Evolutionary conservation across 1,284 basidiomycete genomes (phyloP).

Genomic region (Jaminaea rosea): DNA sequence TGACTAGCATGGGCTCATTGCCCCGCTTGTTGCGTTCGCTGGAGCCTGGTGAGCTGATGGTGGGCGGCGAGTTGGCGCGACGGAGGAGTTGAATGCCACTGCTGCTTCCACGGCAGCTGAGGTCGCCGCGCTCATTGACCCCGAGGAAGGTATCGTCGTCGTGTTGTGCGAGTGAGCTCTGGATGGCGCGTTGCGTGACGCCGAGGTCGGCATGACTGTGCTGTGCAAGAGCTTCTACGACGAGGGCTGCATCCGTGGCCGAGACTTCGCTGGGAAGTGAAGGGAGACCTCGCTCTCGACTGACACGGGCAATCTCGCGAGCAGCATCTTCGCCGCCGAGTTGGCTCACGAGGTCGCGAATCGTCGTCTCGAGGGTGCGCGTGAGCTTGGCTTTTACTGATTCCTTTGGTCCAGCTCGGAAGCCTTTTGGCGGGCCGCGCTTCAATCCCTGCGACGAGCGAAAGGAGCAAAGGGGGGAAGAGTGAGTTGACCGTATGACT

Average conservation of each 20-base stretch:
- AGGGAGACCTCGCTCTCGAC: constrained; percentile 18
- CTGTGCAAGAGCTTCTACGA: neutral
- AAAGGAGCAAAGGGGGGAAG: too few relatives aligned
- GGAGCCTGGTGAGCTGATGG: neutral
- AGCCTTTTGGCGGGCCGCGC: constrained; percentile 37
- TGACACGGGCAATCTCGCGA: constrained; percentile 24
- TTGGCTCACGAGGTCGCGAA: constrained; percentile 29
- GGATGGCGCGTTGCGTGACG: constrained; percentile 10
- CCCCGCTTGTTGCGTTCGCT: neutral
- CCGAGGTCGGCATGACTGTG: constrained; percentile 7
- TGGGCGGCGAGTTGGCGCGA: constrained; percentile 18
- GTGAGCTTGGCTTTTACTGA: constrained; percentile 29
- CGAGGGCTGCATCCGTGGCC: constrained; percentile 20
- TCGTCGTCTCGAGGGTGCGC: constrained; percentile 31
- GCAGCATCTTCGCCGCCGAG: constrained; percentile 25
- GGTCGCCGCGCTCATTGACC: constrained; percentile 21
- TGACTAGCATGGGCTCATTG: neutral
- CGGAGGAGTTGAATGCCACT: constrained; percentile 35
- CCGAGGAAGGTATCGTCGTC: constrained; percentile 13
- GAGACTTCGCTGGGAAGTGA: constrained; percentile 7
- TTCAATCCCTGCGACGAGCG: too few relatives aligned
- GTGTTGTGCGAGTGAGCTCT: constrained; percentile 1
- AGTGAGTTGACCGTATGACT: too few relatives aligned
- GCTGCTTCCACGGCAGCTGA: constrained; percentile 33
- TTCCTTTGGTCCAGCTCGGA: constrained; percentile 31